These are phyloP conservation scores for Suhomyces canberraensis DNA, from an alignment of 805 yeast genomes.

Conservation along the genomic window DNA sequence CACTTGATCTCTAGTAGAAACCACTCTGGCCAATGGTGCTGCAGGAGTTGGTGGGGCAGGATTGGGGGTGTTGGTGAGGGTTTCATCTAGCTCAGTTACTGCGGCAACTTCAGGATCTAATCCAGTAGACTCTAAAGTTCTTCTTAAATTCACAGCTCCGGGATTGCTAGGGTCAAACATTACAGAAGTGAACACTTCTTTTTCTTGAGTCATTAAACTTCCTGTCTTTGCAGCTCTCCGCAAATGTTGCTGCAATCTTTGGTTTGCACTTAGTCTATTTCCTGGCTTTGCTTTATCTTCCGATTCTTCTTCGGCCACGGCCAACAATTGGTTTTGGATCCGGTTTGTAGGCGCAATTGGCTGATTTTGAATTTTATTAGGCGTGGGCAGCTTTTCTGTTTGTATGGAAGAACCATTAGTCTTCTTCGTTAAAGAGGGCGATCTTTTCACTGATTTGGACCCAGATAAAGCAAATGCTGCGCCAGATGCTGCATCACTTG, in stretches of 20 bases:
- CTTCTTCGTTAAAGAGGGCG: slow-evolving; percentile 9
- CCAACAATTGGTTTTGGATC: slow-evolving; percentile 15
- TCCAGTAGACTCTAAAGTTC: slow-evolving; percentile 1
- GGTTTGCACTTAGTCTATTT: slow-evolving; percentile 32
- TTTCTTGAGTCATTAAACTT: slow-evolving; percentile 34
- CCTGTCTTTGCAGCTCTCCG: slow-evolving; percentile 39
- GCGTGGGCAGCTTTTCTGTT: neutral
- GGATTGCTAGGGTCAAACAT: slow-evolving; percentile 41
- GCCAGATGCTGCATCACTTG: slow-evolving; percentile 18
- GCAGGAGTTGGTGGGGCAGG: slow-evolving; percentile 5
- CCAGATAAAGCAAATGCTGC: slow-evolving; percentile 31
- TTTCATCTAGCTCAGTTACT: neutral
- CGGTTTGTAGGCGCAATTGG: no score
- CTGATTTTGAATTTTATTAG: slow-evolving; percentile 12
- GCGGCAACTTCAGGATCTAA: neutral
- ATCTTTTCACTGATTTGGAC: slow-evolving; percentile 11
- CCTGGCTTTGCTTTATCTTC: slow-evolving; percentile 1
- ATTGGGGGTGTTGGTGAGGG: neutral
- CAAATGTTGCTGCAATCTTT: slow-evolving; percentile 38
- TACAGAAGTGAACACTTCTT: slow-evolving; percentile 32
- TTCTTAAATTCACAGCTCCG: slow-evolving; percentile 14
- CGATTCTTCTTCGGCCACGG: slow-evolving; percentile 19
- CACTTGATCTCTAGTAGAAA: slow-evolving; percentile 20
- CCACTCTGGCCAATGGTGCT: slow-evolving; percentile 1
- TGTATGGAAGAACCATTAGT: slow-evolving; percentile 1